Conservation (phyloP, 345 rosid species). For the Acer saccharum region DNA sequence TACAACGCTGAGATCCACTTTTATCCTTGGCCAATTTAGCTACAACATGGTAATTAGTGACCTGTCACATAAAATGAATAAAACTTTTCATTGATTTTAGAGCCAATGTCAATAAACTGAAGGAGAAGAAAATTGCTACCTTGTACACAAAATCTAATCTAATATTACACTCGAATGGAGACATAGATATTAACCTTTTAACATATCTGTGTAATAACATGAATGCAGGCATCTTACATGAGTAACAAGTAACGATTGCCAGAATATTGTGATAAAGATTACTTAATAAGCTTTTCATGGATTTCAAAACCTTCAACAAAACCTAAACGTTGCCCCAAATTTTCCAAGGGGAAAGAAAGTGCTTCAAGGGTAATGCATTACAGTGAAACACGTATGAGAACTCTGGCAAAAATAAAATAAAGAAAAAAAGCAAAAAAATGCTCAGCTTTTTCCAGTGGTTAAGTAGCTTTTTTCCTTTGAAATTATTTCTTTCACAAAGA, state of each 20-base stretch:
- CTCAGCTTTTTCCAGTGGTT: background rate
- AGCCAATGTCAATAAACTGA: background rate
- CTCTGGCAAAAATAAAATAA: background rate
- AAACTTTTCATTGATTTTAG: background rate
- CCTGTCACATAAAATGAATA: constrained; percentile 43
- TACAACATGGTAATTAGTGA: constrained; percentile 85
- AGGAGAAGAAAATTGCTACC: background rate
- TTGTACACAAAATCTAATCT: background rate
- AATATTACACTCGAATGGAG: background rate
- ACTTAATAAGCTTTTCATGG: background rate
- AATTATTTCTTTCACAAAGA: background rate
- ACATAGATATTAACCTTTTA: background rate
- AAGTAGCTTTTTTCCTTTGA: background rate
- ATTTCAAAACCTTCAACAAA: background rate
- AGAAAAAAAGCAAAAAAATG: background rate
- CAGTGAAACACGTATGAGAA: background rate
- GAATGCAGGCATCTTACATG: background rate
- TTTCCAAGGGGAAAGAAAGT: background rate
- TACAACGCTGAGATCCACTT: constrained; percentile 73
- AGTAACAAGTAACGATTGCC: background rate
- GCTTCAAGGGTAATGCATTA: background rate
- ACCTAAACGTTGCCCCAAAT: background rate
- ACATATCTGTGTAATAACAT: background rate
- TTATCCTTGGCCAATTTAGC: constrained; percentile 77
- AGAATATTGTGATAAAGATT: background rate